phyloP scores from a whole-genome alignment of 345 rosid genomes.

The Gossypium anomalum region DNA sequence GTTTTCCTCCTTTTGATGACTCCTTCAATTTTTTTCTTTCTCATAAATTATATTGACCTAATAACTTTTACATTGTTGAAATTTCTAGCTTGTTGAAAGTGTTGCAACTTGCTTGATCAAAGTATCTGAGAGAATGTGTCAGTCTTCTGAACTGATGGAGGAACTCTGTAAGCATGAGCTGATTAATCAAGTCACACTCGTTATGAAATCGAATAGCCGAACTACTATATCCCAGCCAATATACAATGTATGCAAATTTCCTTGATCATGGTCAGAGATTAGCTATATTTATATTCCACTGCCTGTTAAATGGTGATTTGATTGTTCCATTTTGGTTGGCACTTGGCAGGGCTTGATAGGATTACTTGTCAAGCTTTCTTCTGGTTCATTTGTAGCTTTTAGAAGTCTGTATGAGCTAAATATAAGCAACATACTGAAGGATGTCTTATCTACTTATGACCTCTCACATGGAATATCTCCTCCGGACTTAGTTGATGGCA shows the following conservation, averaged over 20 bases:
- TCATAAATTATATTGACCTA: slow-evolving; percentile 13
- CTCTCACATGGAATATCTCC: slow-evolving; percentile 67
- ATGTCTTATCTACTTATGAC: slow-evolving; percentile 61
- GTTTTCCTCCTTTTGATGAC: slow-evolving; percentile 17
- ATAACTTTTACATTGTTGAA: slow-evolving; percentile 12
- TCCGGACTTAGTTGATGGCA: slow-evolving; percentile 51
- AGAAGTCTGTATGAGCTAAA: slow-evolving; percentile 70
- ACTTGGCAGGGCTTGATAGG: slow-evolving; percentile 81
- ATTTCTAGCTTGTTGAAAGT: slow-evolving; percentile 78
- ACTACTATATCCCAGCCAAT: slow-evolving; percentile 71
- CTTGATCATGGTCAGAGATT: slow-evolving; percentile 11
- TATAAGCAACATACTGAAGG: slow-evolving; percentile 69
- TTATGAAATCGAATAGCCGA: slow-evolving; percentile 63
- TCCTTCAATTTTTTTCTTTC: not conserved
- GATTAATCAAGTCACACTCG: slow-evolving; percentile 57
- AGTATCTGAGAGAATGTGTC: slow-evolving; percentile 62
- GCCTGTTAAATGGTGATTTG: slow-evolving; percentile 7
- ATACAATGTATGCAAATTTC: slow-evolving; percentile 54
- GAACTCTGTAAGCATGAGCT: slow-evolving; percentile 75
- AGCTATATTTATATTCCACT: not conserved
- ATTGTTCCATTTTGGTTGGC: slow-evolving; percentile 32
- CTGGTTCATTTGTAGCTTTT: slow-evolving; percentile 73
- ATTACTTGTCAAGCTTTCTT: slow-evolving; percentile 68
- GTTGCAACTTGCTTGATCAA: slow-evolving; percentile 76
- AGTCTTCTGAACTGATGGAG: slow-evolving; percentile 64